Conservation (phyloP, 2,329 filamentous ascomycete genomes). For the Colletotrichum tabaci region DNA sequence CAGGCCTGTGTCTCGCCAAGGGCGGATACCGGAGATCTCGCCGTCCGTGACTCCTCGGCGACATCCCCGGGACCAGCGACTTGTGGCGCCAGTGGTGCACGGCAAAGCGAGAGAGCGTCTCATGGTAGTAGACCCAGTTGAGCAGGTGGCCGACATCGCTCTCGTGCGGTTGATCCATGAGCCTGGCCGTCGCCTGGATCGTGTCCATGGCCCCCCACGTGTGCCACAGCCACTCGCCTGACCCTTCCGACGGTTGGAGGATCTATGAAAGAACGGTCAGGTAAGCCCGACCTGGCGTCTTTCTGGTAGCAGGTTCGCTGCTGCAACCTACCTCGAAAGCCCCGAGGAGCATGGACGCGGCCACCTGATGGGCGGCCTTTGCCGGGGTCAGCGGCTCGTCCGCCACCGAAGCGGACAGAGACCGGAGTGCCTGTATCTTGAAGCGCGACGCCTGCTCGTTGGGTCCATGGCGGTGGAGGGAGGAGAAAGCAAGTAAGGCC, state of each 20-base stretch:
- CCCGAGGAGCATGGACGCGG: slow-evolving; percentile 29
- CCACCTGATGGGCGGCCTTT: slow-evolving; percentile 4
- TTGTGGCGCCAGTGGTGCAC: slow-evolving; percentile 22
- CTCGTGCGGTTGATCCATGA: not conserved
- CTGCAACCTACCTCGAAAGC: slow-evolving; percentile 15
- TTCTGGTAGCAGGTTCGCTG: fast-evolving
- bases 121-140: slow-evolving; percentile 25
- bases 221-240: slow-evolving; percentile 25
- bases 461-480: slow-evolving; percentile 17
- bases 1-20: not conserved
- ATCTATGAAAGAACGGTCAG: not conserved
- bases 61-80: not conserved
- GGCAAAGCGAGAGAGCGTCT: slow-evolving; percentile 16
- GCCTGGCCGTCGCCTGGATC: slow-evolving; percentile 5
- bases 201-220: slow-evolving; percentile 22
- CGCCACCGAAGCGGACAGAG: slow-evolving; percentile 1
- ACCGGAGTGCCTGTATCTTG: slow-evolving; percentile 18
- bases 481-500: slow-evolving; percentile 8
- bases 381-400: not conserved
- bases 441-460: not conserved
- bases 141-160: not conserved
- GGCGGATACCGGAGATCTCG: not conserved
- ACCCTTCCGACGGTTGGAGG: not conserved
- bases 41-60: too few relatives aligned
- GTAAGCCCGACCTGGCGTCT: not conserved